Base-by-base conservation (phyloP, 2,329 filamentous ascomycete species). In the Fonsecaea monophora region DNA sequence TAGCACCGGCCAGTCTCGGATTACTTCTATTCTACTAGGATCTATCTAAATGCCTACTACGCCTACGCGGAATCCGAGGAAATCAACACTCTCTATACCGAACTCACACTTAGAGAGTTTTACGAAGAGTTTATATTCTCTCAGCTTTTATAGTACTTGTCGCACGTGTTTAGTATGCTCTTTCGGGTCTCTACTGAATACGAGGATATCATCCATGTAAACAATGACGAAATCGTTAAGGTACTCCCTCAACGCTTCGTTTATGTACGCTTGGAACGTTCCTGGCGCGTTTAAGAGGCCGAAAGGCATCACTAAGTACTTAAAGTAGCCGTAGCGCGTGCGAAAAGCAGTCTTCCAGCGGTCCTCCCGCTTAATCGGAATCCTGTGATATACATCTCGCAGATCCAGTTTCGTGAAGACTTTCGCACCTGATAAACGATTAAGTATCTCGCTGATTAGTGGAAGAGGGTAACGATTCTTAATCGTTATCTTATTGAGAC, bases 261-360 rank as follows among this genome's bases (percentile, higher is more conserved):
- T 61, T 37, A 61, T 50, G 21, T 37, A 53, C 8, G 30, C 18
- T 12, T 61, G 13, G n/a, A 61, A 61, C 2, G 42, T 37, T 1
- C 12, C 32, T 37, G 21, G 32, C 5, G 58, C 30, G 30, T 72
- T 73, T 9, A 60, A 73, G 37, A 78, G 55, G 1, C 71, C 66
- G 64, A 78, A 78, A 13, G 67, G 68, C 61, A 77, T 76, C n/a
- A 78, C 60, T 34, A 73, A 50, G 60, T 76, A 78, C 56, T 78
- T 67, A 66, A 69, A 79, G 34, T 73, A 56, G 4, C 70, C 63
- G 54, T 71, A 76, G 37, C 59, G 54, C 13, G 37, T 75, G 30
- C 65, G 60, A 68, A 78, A 78, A n/a, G 61, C 68, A 8, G 62
- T 79, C 59, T 78, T 78, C 67, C 67, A 78, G 70, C 77, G 58